Evolutionary conservation across 371 early-diverging fungal species (phyloP), one percentile per base, ranked within the genome.

Genomic region (Nematocida sp.): DNA sequence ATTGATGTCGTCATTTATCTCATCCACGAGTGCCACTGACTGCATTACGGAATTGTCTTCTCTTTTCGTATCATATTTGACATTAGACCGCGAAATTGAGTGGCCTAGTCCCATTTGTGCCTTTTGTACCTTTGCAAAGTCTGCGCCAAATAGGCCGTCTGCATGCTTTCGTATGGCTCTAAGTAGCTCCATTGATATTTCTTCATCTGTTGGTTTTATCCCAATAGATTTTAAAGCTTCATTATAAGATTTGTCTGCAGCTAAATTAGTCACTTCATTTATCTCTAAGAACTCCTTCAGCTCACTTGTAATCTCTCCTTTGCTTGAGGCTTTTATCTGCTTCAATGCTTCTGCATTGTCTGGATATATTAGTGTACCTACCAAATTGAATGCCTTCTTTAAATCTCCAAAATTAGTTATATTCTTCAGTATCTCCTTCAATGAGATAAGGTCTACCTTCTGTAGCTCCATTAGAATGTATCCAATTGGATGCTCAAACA

Each of bases 1-100:
- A 86, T 94, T 94, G 77, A 93, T 87, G 84, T 93, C 93, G 84
- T 90, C 91, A 85, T 92, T 93, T 53, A 92, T 85, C 79, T 93
- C 91, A 77, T 92, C 92, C 75, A 93, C 83, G 46, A 94, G 85
- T 67, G 86, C 87, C 80, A 94, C 90, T 15, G 92, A 91, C 86
- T 94, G 92, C 45, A 93, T 90, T 80, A 93, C 90, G 90, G 93
- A 91, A 52, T 89, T 91, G 83, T 94, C 94, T 48, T 70, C 74
- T 60, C 74, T 58, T 52, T 32, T 55, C 5, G 15, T 60, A 41
- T 57, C 55, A 19, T 70, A 70, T 49, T 70, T 21, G 17, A 70
- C 43, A 11, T 70, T 70, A 15, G 57, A 46, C 29, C 74, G 37
- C 47, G 74, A 70, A 32, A 61, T 27, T 5, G 74, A 25, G 31